These are phyloP conservation scores for Malassezia psittaci DNA, from an alignment of 1,284 basidiomycete species.

Conservation along the genomic window DNA sequence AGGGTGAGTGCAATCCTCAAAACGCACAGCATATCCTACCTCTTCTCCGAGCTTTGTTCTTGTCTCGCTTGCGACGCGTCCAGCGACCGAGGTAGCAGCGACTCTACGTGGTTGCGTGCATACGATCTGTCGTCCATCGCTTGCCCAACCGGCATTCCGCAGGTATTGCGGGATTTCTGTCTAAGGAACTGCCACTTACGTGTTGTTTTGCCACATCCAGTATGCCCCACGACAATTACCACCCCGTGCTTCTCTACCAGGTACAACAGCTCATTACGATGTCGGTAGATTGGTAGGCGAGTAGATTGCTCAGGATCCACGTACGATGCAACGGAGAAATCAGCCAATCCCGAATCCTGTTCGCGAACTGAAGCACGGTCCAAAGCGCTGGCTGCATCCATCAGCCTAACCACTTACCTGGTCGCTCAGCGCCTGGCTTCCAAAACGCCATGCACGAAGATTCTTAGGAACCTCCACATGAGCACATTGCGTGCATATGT, in stretches of 20 bases:
- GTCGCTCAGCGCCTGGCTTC: conserved; percentile 38
- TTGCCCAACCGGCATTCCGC: conserved; percentile 60
- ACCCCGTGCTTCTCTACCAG: conserved; percentile 73
- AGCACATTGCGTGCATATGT: conserved; percentile 17
- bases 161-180: conserved; percentile 88
- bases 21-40: conserved; percentile 53
- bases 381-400: conserved; percentile 56
- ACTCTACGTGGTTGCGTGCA: conserved; percentile 48
- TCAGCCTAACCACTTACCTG: conserved; percentile 16
- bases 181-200: conserved; percentile 17
- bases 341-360: conserved; percentile 52
- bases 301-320: conserved; percentile 50
- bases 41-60: conserved; percentile 63
- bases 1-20: conserved; percentile 46
- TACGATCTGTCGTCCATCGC: conserved; percentile 35
- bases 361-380: conserved; percentile 63
- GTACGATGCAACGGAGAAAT: conserved; percentile 3
- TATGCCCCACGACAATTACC: conserved; percentile 57
- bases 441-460: conserved; percentile 29
- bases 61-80: conserved; percentile 47
- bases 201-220: conserved; percentile 40
- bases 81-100: conserved; percentile 47
- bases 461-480: conserved; percentile 4
- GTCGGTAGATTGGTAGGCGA: conserved; percentile 74
- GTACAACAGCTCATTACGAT: conserved; percentile 69